phyloP scores from a whole-genome alignment of 1,139 yeast species.

The Hansenula sp. region DNA sequence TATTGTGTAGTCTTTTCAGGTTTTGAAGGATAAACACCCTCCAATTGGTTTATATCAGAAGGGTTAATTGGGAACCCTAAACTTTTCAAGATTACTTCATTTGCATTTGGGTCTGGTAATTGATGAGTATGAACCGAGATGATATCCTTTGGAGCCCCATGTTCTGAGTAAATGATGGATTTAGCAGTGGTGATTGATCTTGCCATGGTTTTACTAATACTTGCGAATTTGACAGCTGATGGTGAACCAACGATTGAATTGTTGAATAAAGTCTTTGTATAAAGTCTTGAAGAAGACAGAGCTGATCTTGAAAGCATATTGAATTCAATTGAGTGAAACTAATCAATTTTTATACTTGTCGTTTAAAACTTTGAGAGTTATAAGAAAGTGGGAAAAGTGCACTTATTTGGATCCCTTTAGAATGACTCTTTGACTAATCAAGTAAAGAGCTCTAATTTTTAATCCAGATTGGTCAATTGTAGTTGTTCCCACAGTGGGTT shows the following conservation, averaged over 20 bases:
- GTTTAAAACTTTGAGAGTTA: background rate
- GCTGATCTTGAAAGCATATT: slow-evolving; percentile 1
- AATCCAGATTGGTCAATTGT: too few relatives aligned
- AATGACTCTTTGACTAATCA: too few relatives aligned
- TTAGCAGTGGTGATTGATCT: slow-evolving; percentile 38
- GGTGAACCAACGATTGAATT: background rate
- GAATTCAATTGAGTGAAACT: background rate
- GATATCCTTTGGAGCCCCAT: slow-evolving; percentile 60
- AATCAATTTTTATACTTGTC: background rate
- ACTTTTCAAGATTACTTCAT: slow-evolving; percentile 31
- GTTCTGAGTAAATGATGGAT: slow-evolving; percentile 52
- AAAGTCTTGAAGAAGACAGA: background rate
- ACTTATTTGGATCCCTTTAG: too few relatives aligned
- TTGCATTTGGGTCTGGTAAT: slow-evolving; percentile 42
- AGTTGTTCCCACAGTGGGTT: too few relatives aligned
- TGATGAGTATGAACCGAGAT: slow-evolving; percentile 49
- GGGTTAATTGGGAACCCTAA: slow-evolving; percentile 93
- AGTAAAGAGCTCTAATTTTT: too few relatives aligned
- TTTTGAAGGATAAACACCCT: slow-evolving; percentile 89
- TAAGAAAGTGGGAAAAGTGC: background rate
- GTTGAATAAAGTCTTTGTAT: background rate
- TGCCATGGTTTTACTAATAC: background rate
- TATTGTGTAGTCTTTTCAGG: slow-evolving; percentile 56
- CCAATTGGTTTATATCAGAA: slow-evolving; percentile 84
- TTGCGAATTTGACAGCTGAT: background rate